phyloP scores from a whole-genome alignment of 805 yeast genomes.

The Torulaspora franciscae region DNA sequence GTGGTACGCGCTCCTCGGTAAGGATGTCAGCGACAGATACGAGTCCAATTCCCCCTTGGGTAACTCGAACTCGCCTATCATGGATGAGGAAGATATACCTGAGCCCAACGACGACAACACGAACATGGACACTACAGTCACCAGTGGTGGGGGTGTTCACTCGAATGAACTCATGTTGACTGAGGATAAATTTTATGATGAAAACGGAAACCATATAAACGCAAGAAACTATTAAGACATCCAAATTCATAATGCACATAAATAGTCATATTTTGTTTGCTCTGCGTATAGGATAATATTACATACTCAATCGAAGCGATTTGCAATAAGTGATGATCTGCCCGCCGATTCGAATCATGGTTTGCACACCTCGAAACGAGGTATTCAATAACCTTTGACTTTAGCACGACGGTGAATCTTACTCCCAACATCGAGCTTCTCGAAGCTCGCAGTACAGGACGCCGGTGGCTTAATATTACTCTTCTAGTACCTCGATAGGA shows the following conservation, averaged over 20 bases:
- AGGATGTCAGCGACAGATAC: constrained; percentile 22
- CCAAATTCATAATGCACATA: neutral
- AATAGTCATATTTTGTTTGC: constrained; percentile 1
- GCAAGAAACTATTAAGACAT: constrained; percentile 18
- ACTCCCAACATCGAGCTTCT: too few species aligned
- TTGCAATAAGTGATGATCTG: too few species aligned
- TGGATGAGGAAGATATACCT: constrained; percentile 11
- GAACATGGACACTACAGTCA: constrained; percentile 8
- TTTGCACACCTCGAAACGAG: too few species aligned
- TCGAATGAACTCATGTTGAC: constrained; percentile 16
- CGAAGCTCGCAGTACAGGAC: too few species aligned
- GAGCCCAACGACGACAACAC: constrained; percentile 9
- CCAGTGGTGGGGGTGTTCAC: constrained; percentile 10
- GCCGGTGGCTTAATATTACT: too few species aligned
- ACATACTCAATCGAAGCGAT: neutral
- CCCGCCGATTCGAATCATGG: too few species aligned
- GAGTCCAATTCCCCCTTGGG: constrained; percentile 25
- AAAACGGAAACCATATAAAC: constrained; percentile 14
- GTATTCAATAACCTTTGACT: too few species aligned
- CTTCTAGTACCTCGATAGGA: too few species aligned
- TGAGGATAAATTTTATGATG: constrained; percentile 20
- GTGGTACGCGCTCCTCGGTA: constrained; percentile 33
- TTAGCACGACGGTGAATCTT: too few species aligned
- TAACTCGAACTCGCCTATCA: constrained; percentile 9
- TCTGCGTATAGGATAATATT: neutral